Conservation (phyloP, 2,329 filamentous ascomycete species). For the Xylariaceae sp. region DNA sequence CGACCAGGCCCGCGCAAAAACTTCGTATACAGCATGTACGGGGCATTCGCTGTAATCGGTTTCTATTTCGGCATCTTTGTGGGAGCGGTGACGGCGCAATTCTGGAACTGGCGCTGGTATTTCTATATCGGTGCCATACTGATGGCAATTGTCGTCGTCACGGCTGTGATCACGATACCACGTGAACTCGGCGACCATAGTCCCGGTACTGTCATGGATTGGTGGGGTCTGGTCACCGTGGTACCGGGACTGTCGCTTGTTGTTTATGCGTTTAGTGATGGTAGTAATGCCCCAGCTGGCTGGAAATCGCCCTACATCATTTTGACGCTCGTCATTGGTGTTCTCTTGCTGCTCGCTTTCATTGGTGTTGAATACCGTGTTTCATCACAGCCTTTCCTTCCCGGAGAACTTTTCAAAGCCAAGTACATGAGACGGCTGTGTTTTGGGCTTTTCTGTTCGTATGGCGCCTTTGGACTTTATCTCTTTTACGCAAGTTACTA, state of each 20-base stretch:
- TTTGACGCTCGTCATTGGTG: slow-evolving; percentile 61
- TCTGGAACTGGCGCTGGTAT: slow-evolving; percentile 62
- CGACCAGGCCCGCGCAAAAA: slow-evolving; percentile 69
- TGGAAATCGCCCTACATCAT: slow-evolving; percentile 75
- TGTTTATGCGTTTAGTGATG: slow-evolving; percentile 74
- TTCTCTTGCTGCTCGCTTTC: slow-evolving; percentile 56
- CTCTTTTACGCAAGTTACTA: slow-evolving; percentile 63
- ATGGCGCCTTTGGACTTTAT: slow-evolving; percentile 67
- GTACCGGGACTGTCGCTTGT: slow-evolving; percentile 65
- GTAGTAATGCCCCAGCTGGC: slow-evolving; percentile 63
- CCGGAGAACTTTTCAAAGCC: slow-evolving; percentile 65
- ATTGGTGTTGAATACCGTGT: slow-evolving; percentile 73
- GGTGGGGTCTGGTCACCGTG: slow-evolving; percentile 59
- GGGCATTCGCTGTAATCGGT: slow-evolving; percentile 51
- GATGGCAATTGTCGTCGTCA: slow-evolving; percentile 22
- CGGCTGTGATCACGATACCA: slow-evolving; percentile 30
- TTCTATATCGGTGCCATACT: slow-evolving; percentile 61
- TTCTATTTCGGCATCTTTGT: slow-evolving; percentile 64
- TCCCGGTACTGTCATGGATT: slow-evolving; percentile 63
- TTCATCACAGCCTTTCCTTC: slow-evolving; percentile 65
- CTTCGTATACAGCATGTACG: slow-evolving; percentile 57
- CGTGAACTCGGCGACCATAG: slow-evolving; percentile 25
- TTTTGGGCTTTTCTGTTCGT: slow-evolving; percentile 61
- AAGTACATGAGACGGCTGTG: slow-evolving; percentile 66
- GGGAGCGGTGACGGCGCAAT: slow-evolving; percentile 60